These are phyloP conservation scores for Aspergillus haitiensis DNA, from an alignment of 495 filamentous ascomycete species.

Conservation along the genomic window DNA sequence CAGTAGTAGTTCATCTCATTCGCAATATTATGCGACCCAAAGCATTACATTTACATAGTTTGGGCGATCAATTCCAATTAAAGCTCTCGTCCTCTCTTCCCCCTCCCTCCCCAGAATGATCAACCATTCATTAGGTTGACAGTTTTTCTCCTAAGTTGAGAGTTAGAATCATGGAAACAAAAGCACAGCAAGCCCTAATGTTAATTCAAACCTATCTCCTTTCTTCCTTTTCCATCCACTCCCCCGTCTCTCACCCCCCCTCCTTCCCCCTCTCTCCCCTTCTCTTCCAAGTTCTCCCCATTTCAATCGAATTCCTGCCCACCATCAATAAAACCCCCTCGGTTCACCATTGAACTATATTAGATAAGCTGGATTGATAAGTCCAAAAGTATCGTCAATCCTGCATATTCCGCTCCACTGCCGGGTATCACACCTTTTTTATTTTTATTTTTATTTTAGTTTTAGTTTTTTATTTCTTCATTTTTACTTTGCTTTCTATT, in stretches of 20 bases:
- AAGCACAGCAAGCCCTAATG: not conserved
- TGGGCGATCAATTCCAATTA: too few species aligned
- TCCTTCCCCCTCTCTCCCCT: too few species aligned
- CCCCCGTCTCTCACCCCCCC: not conserved
- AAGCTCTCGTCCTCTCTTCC: not conserved
- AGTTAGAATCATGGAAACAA: not conserved
- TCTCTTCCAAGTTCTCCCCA: not conserved
- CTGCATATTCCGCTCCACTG: slow-evolving; percentile 26
- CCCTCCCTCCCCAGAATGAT: not conserved
- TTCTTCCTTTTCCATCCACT: slow-evolving; percentile 1
- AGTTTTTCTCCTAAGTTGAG: not conserved
- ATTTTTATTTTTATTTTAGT: too few species aligned
- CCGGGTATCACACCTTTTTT: slow-evolving; percentile 8
- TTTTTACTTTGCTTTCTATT: too few species aligned
- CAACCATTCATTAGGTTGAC: not conserved
- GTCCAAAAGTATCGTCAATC: slow-evolving; percentile 25
- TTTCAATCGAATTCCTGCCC: too few species aligned
- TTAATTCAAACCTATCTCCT: not conserved
- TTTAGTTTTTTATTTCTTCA: not conserved
- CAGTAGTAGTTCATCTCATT: too few species aligned
- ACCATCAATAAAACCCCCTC: not conserved
- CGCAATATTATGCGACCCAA: too few species aligned
- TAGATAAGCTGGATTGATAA: slow-evolving; percentile 21
- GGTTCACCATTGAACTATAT: slow-evolving; percentile 18
- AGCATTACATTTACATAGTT: too few species aligned